Base-by-base conservation (phyloP, 495 filamentous ascomycete species). In the Friedmanniomyces endolithicus region DNA sequence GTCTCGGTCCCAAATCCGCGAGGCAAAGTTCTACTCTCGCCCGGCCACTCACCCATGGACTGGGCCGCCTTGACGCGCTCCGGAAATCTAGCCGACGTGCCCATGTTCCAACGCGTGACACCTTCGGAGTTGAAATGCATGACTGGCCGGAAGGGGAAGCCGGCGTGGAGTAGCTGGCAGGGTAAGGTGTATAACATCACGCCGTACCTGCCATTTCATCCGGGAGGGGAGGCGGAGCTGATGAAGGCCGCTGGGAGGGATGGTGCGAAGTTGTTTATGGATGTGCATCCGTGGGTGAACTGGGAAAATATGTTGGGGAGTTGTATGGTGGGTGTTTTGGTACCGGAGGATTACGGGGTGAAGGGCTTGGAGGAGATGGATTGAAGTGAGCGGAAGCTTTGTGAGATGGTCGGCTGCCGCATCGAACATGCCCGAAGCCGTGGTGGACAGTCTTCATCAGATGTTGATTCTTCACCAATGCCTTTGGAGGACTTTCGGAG, bases 271-370 rank as follows among this genome's bases (percentile, higher is more conserved):
- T 61, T 98, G 64, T 97, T 98, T 68, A 81, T 83, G 58, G 88
- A 95, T 72, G 78, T 90, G 22, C 92, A 98, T 74, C 88, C 90
- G 17, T 98, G 94, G 92, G 90, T 98, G 11, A 98, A 94, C 63
- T 94, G 87, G 75, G 94, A 97, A 72, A 86, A 84, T 3, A 95
- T 98, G 79, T 69, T 98, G 50, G 79, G 81, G 23, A 79, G 84
- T 63, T 96, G 90, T 68, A 63, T 95, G 58, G 76, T 98, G 3
- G 92, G 92, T 0, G 81, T 95, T 29, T 71, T 88, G 66, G 88
- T 97, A 37, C 75, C 78, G 4, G 94, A 97, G 75, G 74, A 78
- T 52, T 83, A 88, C 37, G 74, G 50, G 33, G 25, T 29, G 25
- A 25, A 41, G 11, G 41, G 52, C 14, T 41, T 70, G 37, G 68